Conservation (phyloP, 2,329 filamentous ascomycete genomes). For the Penicillium carneum region DNA sequence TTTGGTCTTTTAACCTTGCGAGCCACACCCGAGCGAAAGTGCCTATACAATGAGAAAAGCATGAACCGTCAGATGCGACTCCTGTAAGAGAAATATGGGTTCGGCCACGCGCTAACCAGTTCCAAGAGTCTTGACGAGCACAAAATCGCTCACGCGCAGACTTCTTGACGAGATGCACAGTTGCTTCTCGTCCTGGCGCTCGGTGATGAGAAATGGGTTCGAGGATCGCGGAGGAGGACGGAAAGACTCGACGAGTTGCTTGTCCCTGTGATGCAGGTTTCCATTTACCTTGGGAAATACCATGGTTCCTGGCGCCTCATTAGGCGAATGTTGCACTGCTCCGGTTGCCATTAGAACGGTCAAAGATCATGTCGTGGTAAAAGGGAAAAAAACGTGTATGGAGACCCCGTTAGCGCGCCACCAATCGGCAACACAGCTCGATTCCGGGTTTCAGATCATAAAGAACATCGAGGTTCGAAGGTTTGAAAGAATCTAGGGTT, state of each 20-base stretch:
- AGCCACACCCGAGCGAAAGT: constrained; percentile 62
- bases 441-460: constrained; percentile 20
- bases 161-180: constrained; percentile 48
- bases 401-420: constrained; percentile 35
- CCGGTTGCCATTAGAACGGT: constrained; percentile 51
- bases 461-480: constrained; percentile 19
- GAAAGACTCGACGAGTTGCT: constrained; percentile 40
- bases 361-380: constrained; percentile 41
- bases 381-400: constrained; percentile 28
- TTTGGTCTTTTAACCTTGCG: constrained; percentile 51
- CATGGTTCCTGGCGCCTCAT: constrained; percentile 38
- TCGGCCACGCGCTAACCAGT: constrained; percentile 50
- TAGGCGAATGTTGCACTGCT: constrained; percentile 48
- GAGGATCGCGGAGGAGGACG: constrained; percentile 40
- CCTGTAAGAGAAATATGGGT: constrained; percentile 5
- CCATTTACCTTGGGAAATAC: constrained; percentile 26
- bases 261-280: constrained; percentile 42
- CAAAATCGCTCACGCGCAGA: constrained; percentile 55
- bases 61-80: constrained; percentile 5
- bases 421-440: constrained; percentile 31
- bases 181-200: constrained; percentile 49
- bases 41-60: constrained; percentile 44
- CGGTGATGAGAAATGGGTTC: constrained; percentile 50
- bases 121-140: constrained; percentile 58
- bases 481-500: constrained; percentile 12